These are phyloP conservation scores for Xylariaceae sp. DNA, from an alignment of 2,329 filamentous ascomycete genomes.

Conservation along the genomic window DNA sequence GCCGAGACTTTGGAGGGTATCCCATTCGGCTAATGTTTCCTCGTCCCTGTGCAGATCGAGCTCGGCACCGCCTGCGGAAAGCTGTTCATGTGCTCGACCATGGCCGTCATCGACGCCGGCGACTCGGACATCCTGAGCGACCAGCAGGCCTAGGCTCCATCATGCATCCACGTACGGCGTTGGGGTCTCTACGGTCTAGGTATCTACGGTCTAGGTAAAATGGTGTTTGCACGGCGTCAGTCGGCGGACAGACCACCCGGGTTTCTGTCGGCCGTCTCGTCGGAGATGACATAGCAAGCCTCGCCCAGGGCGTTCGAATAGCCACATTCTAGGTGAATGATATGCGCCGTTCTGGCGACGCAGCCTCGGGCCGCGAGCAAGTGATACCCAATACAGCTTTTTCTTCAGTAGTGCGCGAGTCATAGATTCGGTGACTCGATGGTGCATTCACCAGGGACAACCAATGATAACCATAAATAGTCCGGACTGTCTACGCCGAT, in stretches of 20 bases:
- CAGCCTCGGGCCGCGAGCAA: no score
- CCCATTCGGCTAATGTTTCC: constrained; percentile 47
- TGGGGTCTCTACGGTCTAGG: constrained; percentile 24
- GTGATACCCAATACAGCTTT: constrained; percentile 23
- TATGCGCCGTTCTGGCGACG: constrained; percentile 10
- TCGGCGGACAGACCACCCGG: no score
- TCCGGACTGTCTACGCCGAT: no score
- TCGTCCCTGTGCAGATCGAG: constrained; percentile 65
- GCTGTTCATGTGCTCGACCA: constrained; percentile 96
- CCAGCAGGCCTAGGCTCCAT: constrained; percentile 50
- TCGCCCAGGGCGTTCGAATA: constrained; percentile 7
- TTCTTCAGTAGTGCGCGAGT: no score
- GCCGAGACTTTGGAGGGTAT: constrained; percentile 80
- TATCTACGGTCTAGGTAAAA: constrained; percentile 21
- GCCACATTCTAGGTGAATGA: constrained; percentile 15
- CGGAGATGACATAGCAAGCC: no score
- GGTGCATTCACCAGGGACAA: neutral
- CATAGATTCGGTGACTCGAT: no score
- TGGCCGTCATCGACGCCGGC: constrained; percentile 95
- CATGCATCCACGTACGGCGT: constrained; percentile 20
- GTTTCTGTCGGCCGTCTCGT: no score
- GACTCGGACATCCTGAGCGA: constrained; percentile 95
- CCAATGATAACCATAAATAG: neutral
- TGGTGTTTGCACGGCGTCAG: no score
- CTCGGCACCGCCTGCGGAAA: constrained; percentile 95